A percentile compares a stretch with the other conserved stretches of the same genome.
Evolutionary conservation across 441 rosid species (phyloP).

Genomic region (Adansonia madagascariensis): DNA sequence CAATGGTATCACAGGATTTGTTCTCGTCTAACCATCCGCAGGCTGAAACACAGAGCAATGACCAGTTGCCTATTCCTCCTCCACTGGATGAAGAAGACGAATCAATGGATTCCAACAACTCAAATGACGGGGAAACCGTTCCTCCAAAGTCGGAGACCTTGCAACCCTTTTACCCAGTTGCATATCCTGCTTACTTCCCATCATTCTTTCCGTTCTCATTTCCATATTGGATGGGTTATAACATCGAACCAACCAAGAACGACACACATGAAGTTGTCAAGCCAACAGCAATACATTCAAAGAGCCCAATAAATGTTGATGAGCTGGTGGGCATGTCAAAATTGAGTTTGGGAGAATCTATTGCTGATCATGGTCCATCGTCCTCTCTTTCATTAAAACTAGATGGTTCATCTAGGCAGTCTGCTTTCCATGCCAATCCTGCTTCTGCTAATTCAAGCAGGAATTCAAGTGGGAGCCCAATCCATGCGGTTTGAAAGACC

Average conservation of each 20-base stretch:
- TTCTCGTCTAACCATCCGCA: slow-evolving; percentile 41
- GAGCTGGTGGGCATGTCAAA: slow-evolving; percentile 77
- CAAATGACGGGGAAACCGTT: slow-evolving; percentile 59
- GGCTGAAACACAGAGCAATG: slow-evolving; percentile 49
- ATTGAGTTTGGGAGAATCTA: slow-evolving; percentile 64
- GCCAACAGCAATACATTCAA: slow-evolving; percentile 75
- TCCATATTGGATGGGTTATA: slow-evolving; percentile 67
- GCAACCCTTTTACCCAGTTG: slow-evolving; percentile 59
- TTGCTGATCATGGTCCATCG: slow-evolving; percentile 42
- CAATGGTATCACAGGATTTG: slow-evolving; percentile 61
- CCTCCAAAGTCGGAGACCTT: slow-evolving; percentile 48
- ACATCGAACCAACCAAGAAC: slow-evolving; percentile 48
- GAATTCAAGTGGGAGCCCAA: slow-evolving; percentile 24
- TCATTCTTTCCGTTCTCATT: slow-evolving; percentile 65
- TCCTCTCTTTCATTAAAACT: slow-evolving; percentile 59
- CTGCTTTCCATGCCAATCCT: slow-evolving; percentile 72
- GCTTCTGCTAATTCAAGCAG: slow-evolving; percentile 45
- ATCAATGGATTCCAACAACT: slow-evolving; percentile 91
- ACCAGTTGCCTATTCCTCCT: slow-evolving; percentile 48
- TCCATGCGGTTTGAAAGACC: slow-evolving; percentile 24
- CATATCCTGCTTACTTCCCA: slow-evolving; percentile 76
- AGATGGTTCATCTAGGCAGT: slow-evolving; percentile 66
- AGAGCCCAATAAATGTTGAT: slow-evolving; percentile 65
- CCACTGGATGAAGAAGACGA: slow-evolving; percentile 77
- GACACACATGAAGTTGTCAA: slow-evolving; percentile 75